Evolutionary conservation across 805 yeast genomes (phyloP).

Genomic region (Zygotorulaspora sp.): DNA sequence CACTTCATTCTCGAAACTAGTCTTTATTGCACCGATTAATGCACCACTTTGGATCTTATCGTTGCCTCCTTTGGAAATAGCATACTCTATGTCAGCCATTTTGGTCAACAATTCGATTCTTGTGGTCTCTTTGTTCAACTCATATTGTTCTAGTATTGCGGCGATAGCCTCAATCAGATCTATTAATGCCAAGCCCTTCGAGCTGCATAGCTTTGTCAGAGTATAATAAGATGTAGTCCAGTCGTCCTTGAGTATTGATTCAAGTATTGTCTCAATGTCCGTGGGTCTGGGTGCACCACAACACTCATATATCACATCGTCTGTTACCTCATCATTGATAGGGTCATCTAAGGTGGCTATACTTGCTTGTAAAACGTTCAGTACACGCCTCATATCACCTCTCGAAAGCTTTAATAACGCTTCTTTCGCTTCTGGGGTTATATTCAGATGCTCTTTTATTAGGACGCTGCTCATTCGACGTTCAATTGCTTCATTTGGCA

Average conservation of each 20-base stretch:
- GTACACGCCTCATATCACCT: conserved; percentile 95
- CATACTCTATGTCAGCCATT: conserved; percentile 83
- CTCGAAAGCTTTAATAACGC: conserved; percentile 69
- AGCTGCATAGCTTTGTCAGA: conserved; percentile 56
- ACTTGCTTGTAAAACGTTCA: conserved; percentile 92
- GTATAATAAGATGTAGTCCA: conserved; percentile 77
- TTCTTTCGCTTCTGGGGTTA: conserved; percentile 54
- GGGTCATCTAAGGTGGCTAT: conserved; percentile 61
- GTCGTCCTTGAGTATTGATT: conserved; percentile 76
- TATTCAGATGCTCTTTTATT: conserved; percentile 56
- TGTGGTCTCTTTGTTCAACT: conserved; percentile 52
- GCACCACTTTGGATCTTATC: conserved; percentile 89
- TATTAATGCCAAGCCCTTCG: conserved; percentile 83
- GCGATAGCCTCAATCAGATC: conserved; percentile 78
- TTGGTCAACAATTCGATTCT: conserved; percentile 63
- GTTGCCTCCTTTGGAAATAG: conserved; percentile 87
- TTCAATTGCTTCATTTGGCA: conserved; percentile 60
- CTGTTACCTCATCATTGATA: conserved; percentile 52
- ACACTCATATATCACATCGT: conserved; percentile 82
- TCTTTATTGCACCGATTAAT: conserved; percentile 78
- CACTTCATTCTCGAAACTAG: conserved; percentile 37
- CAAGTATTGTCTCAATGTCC: conserved; percentile 71
- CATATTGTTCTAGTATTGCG: conserved; percentile 62
- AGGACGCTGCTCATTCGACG: conserved; percentile 67
- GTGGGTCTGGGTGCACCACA: conserved; percentile 93